Base-by-base conservation (phyloP, 805 yeast genomes). In the Ogataea methylovora region DNA sequence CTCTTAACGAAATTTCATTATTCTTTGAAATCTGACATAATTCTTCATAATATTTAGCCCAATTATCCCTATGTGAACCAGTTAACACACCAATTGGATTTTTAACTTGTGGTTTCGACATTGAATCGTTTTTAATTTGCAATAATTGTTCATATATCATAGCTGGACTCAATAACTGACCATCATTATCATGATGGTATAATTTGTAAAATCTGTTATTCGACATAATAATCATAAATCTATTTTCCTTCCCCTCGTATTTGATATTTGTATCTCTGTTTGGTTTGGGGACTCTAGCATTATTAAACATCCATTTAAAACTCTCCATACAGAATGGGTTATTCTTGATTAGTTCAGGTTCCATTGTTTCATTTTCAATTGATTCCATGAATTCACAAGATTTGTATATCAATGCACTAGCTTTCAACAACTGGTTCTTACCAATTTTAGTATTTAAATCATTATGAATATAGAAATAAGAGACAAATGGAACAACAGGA, bases 301-400 rank as follows among this genome's bases (percentile, higher is more conserved):
- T 84, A 67, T 87, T 85, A 69, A 90, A 90, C 95, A 90, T 82
- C 65, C 76, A 74, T 51, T 74, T 75, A 72, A 85, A 88, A 23
- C 94, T 79, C 58, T 85, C 87, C 97, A 90, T 90, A 61, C 97
- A 90, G 54, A 76, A 82, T n/a, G 97, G 95, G 15, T 28, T 39
- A 34, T 77, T 79, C 61, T 76, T 83, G 46, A 72, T 63, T 53
- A 85, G 64, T 59, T 90, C 97, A 4, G 95, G 84, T 37, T 79
- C 85, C 46, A 90, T 67, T 12, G 82, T 65, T 58, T 84, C 88
- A 40, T 62, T 61, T 52, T 82, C 90, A 37, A 86, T 69, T 32
- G 70, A 54, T 39, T 69, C 69, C 66, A 76, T 71, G 56, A 86
- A 90, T 42, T 76, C 69, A 24, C 83, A 63, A 15, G 84, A 76